Evolutionary conservation across 257 asterid species (phyloP), one percentile per base, ranked within the genome.

Genomic region (Solanum lycopersicoides): DNA sequence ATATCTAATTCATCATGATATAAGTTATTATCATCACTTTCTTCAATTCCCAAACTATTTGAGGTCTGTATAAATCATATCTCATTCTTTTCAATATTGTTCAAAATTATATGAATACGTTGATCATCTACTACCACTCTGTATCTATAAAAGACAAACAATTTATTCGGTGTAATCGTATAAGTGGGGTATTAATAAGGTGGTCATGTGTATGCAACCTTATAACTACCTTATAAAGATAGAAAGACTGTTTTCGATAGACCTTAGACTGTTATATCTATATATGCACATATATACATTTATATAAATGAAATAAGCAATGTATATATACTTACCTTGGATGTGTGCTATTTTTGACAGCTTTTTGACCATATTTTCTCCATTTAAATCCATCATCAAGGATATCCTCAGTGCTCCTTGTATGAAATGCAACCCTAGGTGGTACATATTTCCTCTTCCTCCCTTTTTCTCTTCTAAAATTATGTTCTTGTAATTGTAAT

Each of bases 351-450:
- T 96, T 92, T 91, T 96, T 96, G 12, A 96, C 98, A 65, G 98
- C 91, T 91, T 96, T 96, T 87, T 96, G 99, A 2, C 99, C 99
- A 89, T 96, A 96, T 91, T 96, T 95, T 85, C 99, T 90, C 99
- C 99, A 96, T 86, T 95, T 96, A 82, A 92, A 95, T 4, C 98
- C 98, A 92, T 95, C 99, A 86, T 95, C 99, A 90, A 96, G 99
- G 89, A 95, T 95, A 56, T 96, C 98, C 87, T 96, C 98, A 39
- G 89, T 87, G 86, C 98, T 96, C 91, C 96, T 92, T 0, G 99
- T 95, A 89, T 96, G 99, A 82, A 96, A 96, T 44, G 98, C 98
- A 87, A 96, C 92, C 83, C 98, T 95, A 8, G 94, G 95, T 21
- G 98, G 95, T 71, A 93, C 83, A 87, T 88, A 88, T 89, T 93